These are phyloP conservation scores for Curvularia verruculosa DNA, from an alignment of 2,329 filamentous ascomycete species.

Conservation along the genomic window DNA sequence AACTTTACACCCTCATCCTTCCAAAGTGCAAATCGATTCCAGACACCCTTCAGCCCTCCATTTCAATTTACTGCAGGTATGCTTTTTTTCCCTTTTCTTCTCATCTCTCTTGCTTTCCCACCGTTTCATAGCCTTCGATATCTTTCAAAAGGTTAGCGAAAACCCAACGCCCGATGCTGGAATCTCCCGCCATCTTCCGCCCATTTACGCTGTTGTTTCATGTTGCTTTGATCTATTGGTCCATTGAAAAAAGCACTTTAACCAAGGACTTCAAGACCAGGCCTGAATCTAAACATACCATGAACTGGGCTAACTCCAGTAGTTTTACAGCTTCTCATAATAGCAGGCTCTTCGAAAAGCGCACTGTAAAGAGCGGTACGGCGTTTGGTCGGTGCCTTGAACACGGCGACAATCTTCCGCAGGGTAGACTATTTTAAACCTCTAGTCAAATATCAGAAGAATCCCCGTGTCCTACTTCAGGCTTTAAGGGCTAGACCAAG, in stretches of 20 bases:
- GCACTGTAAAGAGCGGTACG: slow-evolving; percentile 9
- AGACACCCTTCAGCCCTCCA: slow-evolving; percentile 10
- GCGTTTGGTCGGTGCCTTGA: slow-evolving; percentile 16
- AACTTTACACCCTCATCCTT: neutral
- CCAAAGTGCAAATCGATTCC: neutral
- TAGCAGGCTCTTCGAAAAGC: slow-evolving; percentile 5
- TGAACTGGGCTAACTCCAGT: slow-evolving; percentile 9
- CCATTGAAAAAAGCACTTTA: neutral
- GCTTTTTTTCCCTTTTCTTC: slow-evolving; percentile 5
- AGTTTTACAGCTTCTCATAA: slow-evolving; percentile 15
- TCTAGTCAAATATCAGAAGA: neutral
- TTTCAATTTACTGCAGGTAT: slow-evolving; percentile 26
- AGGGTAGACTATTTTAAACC: neutral
- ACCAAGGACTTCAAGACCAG: neutral
- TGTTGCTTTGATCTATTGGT: neutral
- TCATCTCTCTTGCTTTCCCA: neutral
- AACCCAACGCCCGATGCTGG: neutral
- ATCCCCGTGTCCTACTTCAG: slow-evolving; percentile 5
- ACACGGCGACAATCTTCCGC: neutral
- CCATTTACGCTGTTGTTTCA: neutral
- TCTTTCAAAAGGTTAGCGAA: neutral
- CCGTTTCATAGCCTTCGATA: slow-evolving; percentile 4
- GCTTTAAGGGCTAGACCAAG: slow-evolving; percentile 28
- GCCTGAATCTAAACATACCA: neutral
- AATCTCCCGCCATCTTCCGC: no score